Evolutionary conservation across 208 protist genomes (phyloP), one percentile per base, ranked within the genome.

Genomic region (Leishmania mexicana): DNA sequence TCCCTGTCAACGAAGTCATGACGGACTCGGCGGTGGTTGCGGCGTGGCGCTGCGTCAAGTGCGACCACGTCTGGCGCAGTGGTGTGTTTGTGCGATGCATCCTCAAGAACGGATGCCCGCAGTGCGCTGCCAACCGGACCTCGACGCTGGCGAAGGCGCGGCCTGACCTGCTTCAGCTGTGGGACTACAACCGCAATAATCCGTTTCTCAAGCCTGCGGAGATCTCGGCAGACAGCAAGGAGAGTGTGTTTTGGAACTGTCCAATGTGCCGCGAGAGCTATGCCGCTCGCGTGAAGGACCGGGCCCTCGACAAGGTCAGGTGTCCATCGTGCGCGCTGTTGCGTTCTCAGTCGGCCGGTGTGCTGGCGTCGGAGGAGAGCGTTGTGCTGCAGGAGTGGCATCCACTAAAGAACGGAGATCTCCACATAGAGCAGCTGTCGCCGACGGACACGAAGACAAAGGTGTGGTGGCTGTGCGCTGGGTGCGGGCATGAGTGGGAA

Each of bases 391-490:
- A 93, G 76, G 94, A 97, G 82, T 96, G 90, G 90, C 94, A 97
- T 75, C 92, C 94, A 10, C 78, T 95, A 21, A 94, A 94, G 78
- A 97, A 97, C 79, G 94, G 94, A 19, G 92, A 97, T 74, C 83
- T 97, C n/a, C 85, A 84, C 4, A 76, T 94, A 15, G 90, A 92
- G 31, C 83, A 92, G 58, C 67, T 96, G 17, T 53, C 82, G 28
- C 82, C 87, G 68, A 87, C 79, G 5, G 88, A 93, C 74, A 76
- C 51, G 38, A 87, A 87, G 77, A 94, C 90, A 68, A 93, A 93
- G 81, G 79, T 96, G 77, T 96, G 93, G 92, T 96, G 93, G 92
- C 81, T 96, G 42, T 96, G 93, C 76, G 88, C 87, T 38, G 71
- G 75, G 28, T 96, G 93, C 75, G 90, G 89, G 8, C 91, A 95